phyloP scores from a whole-genome alignment of 2,329 filamentous ascomycete species.

The Mycosphaerella arachidis region DNA sequence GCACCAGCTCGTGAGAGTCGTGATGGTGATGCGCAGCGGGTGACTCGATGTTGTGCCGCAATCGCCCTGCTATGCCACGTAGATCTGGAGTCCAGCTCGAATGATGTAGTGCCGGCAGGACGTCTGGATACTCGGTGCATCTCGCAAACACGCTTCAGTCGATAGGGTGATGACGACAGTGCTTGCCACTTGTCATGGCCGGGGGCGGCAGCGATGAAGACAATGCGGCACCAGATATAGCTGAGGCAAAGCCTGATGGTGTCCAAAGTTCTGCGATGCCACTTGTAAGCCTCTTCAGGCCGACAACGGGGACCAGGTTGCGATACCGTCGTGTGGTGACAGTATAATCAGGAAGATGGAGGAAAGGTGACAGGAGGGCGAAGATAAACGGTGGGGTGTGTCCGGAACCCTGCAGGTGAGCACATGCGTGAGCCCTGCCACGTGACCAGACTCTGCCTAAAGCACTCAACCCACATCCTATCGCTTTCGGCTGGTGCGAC shows the following conservation, averaged over 20 bases:
- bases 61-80: background rate
- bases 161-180: background rate
- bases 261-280: background rate
- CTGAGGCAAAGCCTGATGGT: background rate
- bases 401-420: conserved; percentile 5
- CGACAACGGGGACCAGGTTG: background rate
- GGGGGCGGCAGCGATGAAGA: background rate
- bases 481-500: background rate
- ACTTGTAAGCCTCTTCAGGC: background rate
- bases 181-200: background rate
- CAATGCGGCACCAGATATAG: background rate
- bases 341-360: background rate
- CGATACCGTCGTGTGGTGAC: background rate
- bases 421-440: conserved; percentile 7
- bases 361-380: conserved; percentile 1
- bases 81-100: background rate
- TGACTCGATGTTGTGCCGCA: background rate
- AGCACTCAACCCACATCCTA: background rate
- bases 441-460: conserved; percentile 6
- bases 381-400: conserved; percentile 4
- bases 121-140: background rate
- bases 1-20: background rate
- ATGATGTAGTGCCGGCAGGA: background rate
- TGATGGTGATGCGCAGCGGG: background rate
- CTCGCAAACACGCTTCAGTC: background rate